phyloP scores from a whole-genome alignment of 371 early-diverging fungal species.

The Rhizopus stolonifer region DNA sequence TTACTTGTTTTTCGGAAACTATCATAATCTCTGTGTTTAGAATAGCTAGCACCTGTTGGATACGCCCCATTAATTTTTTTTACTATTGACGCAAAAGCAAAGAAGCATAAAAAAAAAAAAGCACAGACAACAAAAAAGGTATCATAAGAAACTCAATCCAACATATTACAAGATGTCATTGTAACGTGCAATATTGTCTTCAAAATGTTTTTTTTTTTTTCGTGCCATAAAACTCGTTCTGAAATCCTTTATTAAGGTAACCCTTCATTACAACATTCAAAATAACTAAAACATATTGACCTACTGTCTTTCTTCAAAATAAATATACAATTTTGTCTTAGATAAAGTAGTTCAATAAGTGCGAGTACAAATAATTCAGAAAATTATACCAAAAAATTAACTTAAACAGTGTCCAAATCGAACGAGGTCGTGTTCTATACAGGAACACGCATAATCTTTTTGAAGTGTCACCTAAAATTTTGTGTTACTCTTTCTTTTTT shows the following conservation, averaged over 20 bases:
- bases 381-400: too few species aligned
- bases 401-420: too few species aligned
- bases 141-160: constrained; percentile 27
- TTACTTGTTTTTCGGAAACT: not conserved
- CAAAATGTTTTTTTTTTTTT: not conserved
- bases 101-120: constrained; percentile 27
- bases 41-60: constrained; percentile 30
- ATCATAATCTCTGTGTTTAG: constrained; percentile 5
- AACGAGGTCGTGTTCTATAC: too few species aligned
- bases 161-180: constrained; percentile 36
- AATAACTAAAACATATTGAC: constrained; percentile 26
- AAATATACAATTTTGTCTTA: too few species aligned
- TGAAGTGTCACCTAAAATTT: too few species aligned
- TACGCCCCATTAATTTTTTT: constrained; percentile 32
- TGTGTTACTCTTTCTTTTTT: too few species aligned
- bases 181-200: not conserved
- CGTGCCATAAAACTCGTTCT: constrained; percentile 29
- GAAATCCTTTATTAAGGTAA: constrained; percentile 33
- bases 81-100: constrained; percentile 34
- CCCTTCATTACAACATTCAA: constrained; percentile 25
- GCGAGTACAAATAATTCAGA: too few species aligned
- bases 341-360: too few species aligned
- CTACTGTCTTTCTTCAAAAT: not conserved
- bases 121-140: constrained; percentile 15
- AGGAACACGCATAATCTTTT: too few species aligned